A percentile compares a stretch with the other conserved stretches of the same genome.
These are phyloP conservation scores for Fusarium sp. DNA, from an alignment of 2,329 filamentous ascomycete genomes.

Conservation along the genomic window DNA sequence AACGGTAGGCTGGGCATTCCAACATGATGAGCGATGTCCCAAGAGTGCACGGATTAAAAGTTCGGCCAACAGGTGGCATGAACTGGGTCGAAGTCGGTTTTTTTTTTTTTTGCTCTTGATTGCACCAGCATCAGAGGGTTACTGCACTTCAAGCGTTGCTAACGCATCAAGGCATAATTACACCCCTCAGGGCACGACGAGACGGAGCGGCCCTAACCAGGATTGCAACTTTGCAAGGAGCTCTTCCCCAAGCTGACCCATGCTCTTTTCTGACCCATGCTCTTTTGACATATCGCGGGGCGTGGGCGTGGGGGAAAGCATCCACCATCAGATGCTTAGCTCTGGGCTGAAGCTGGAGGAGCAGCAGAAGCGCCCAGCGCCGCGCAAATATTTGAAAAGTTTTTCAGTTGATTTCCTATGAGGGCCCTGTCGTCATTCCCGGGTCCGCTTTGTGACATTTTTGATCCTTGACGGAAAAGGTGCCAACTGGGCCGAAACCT, in stretches of 20 bases:
- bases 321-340: conserved; percentile 24
- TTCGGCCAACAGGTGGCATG: background rate
- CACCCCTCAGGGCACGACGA: conserved; percentile 22
- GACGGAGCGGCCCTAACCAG: conserved; percentile 23
- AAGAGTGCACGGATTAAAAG: background rate
- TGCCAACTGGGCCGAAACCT: conserved; percentile 4
- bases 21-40: conserved; percentile 1
- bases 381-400: conserved; percentile 2
- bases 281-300: conserved; percentile 40
- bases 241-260: conserved; percentile 38
- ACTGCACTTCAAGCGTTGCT: background rate
- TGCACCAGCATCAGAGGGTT: background rate
- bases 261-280: conserved; percentile 38
- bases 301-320: conserved; percentile 38
- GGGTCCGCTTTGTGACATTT: conserved; percentile 36
- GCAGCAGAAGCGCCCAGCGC: conserved; percentile 1
- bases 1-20: conserved; percentile 3
- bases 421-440: conserved; percentile 33
- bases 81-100: background rate
- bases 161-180: conserved; percentile 2
- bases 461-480: background rate
- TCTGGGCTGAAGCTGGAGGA: conserved; percentile 13
- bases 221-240: conserved; percentile 22
- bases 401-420: conserved; percentile 12
- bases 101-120: background rate